phyloP scores from a whole-genome alignment of 192 early-diverging fungal genomes.

The Thamnidium elegans region DNA sequence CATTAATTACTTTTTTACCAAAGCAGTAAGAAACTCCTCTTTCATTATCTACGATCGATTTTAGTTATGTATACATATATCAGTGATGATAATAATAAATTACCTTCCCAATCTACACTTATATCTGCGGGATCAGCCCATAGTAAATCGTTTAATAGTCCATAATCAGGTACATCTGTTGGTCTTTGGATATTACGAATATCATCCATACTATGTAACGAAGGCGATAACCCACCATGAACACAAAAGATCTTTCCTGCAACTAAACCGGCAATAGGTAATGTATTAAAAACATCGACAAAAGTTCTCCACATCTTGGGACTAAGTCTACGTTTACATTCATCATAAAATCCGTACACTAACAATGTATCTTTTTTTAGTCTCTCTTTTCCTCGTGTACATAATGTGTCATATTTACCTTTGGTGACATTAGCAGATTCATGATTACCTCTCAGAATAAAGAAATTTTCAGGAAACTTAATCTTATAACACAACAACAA shows the following conservation, averaged over 20 bases:
- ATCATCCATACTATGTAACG: constrained; percentile 79
- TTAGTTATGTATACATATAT: too few relatives aligned
- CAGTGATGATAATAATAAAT: too few relatives aligned
- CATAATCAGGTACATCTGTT: constrained; percentile 89
- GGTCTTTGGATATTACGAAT: constrained; percentile 79
- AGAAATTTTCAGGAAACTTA: constrained; percentile 97
- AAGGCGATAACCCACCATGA: constrained; percentile 89
- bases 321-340: constrained; percentile 87
- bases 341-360: constrained; percentile 98
- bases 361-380: too few relatives aligned
- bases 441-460: constrained; percentile 93
- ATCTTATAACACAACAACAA: constrained; percentile 96
- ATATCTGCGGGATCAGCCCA: constrained; percentile 92
- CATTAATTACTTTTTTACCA: constrained; percentile 78
- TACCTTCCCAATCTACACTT: constrained; percentile 68
- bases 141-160: constrained; percentile 85
- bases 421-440: constrained; percentile 93
- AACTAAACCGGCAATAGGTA: constrained; percentile 92
- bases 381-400: too few relatives aligned
- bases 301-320: constrained; percentile 92
- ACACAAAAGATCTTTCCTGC: constrained; percentile 95
- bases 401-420: too few relatives aligned
- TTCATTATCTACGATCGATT: constrained; percentile 77
- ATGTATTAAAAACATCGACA: constrained; percentile 87
- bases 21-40: constrained; percentile 95